Percentiles rank a stretch among this genome's conserved stretches.
These are phyloP conservation scores for Postia placenta DNA, from an alignment of 768 basidiomycete species.

Conservation along the genomic window DNA sequence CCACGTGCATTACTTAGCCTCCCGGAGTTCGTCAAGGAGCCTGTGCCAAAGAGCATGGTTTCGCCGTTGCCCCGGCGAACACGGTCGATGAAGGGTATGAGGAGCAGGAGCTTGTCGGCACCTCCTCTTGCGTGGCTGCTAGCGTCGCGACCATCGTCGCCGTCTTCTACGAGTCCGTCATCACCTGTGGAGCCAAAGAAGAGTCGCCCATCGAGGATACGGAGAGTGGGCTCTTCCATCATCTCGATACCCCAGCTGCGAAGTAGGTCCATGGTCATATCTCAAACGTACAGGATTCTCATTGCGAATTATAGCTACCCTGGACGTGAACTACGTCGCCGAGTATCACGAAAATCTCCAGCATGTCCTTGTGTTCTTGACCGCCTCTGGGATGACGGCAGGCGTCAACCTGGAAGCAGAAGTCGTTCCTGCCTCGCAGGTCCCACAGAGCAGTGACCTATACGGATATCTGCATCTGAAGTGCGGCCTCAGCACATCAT, in stretches of 20 bases:
- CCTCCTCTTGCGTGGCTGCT: slow-evolving; percentile 28
- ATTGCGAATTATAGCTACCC: slow-evolving; percentile 18
- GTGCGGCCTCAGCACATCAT: slow-evolving; percentile 50
- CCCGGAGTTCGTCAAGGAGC: slow-evolving; percentile 47
- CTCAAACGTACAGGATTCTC: background rate
- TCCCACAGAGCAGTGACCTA: slow-evolving; percentile 15
- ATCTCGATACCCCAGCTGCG: slow-evolving; percentile 19
- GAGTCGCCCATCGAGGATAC: slow-evolving; percentile 13
- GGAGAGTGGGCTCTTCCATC: slow-evolving; percentile 23
- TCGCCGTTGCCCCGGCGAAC: slow-evolving; percentile 29
- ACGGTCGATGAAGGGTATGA: slow-evolving; percentile 16
- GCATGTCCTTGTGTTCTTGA: slow-evolving; percentile 71
- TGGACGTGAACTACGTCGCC: slow-evolving; percentile 47
- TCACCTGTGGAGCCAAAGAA: slow-evolving; percentile 12
- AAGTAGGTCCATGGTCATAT: slow-evolving; percentile 12
- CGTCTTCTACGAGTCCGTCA: slow-evolving; percentile 10
- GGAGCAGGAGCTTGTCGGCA: slow-evolving; percentile 31
- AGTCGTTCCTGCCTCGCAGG: slow-evolving; percentile 39
- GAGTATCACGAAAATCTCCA: slow-evolving; percentile 87
- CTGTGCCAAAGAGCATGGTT: slow-evolving; percentile 19
- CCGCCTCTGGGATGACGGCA: slow-evolving; percentile 41
- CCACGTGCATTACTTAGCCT: slow-evolving; percentile 26
- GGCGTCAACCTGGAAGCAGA: slow-evolving; percentile 60
- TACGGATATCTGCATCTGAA: slow-evolving; percentile 60
- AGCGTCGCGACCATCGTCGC: slow-evolving; percentile 10